Conservation (phyloP, 495 filamentous ascomycete species). For the Aspergillus leporis region DNA sequence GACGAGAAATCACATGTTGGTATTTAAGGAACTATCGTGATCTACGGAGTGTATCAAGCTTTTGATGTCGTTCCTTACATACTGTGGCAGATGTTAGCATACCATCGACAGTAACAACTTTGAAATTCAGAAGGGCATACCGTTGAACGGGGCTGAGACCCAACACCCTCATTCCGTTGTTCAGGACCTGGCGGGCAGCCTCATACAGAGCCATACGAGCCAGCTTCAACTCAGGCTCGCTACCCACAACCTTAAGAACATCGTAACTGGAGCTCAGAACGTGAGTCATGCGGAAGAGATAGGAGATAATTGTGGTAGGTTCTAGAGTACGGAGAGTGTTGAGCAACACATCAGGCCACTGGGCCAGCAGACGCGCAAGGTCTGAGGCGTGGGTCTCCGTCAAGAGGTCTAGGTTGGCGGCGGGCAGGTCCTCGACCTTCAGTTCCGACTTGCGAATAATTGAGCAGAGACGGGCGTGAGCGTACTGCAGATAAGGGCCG, state of each 20-base stretch:
- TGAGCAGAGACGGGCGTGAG: conserved; percentile 66
- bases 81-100: conserved; percentile 14
- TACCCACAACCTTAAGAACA: conserved; percentile 75
- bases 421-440: conserved; percentile 40
- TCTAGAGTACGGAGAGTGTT: conserved; percentile 65
- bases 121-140: conserved; percentile 30
- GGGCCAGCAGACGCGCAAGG: conserved; percentile 58
- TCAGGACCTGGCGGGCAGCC: conserved; percentile 70
- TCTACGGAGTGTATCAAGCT: not conserved
- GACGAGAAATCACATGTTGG: not conserved
- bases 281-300: conserved; percentile 89
- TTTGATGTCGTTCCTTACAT: conserved; percentile 15
- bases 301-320: conserved; percentile 70
- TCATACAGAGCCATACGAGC: conserved; percentile 83
- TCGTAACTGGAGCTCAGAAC: conserved; percentile 81
- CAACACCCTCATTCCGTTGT: conserved; percentile 82
- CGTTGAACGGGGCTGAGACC: conserved; percentile 77
- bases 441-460: conserved; percentile 57
- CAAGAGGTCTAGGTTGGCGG: conserved; percentile 58
- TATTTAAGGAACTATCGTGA: conserved; percentile 9
- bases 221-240: conserved; percentile 67
- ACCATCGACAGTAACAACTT: not conserved
- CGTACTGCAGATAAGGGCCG: conserved; percentile 70
- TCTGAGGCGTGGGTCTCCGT: conserved; percentile 57
- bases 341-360: conserved; percentile 64